Conservation (phyloP, 768 basidiomycete genomes). For the Mycena floridula region DNA sequence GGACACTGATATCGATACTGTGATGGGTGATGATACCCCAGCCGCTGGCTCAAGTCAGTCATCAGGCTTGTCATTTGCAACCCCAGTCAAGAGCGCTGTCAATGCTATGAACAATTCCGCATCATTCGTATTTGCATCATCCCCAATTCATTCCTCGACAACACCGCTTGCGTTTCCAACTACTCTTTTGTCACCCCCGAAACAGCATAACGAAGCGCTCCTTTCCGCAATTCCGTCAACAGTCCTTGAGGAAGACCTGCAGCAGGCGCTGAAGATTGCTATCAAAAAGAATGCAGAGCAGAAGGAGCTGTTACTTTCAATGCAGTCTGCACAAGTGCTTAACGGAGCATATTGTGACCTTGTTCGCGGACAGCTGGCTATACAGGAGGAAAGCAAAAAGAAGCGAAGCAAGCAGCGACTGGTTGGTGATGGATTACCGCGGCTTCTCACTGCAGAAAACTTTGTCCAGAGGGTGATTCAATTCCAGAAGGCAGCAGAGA, state of each 20-base stretch:
- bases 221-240: background rate
- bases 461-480: background rate
- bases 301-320: constrained; percentile 6
- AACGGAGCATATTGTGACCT: constrained; percentile 10
- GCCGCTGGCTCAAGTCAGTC: too few relatives aligned
- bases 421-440: background rate
- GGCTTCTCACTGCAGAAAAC: background rate
- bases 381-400: constrained; percentile 10
- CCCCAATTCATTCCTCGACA: background rate
- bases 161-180: background rate
- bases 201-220: background rate
- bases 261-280: constrained; percentile 1
- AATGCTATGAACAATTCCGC: background rate
- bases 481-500: background rate
- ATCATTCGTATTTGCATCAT: background rate
- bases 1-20: background rate
- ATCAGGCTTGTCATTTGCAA: background rate
- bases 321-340: constrained; percentile 11
- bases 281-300: background rate
- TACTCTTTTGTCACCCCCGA: too few relatives aligned
- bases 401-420: constrained; percentile 1
- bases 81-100: background rate
- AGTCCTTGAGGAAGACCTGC: constrained; percentile 3
- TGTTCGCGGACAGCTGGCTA: constrained; percentile 9
- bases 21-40: too few relatives aligned